These are phyloP conservation scores for Salix arbutifolia DNA, from an alignment of 345 rosid genomes.

Conservation along the genomic window DNA sequence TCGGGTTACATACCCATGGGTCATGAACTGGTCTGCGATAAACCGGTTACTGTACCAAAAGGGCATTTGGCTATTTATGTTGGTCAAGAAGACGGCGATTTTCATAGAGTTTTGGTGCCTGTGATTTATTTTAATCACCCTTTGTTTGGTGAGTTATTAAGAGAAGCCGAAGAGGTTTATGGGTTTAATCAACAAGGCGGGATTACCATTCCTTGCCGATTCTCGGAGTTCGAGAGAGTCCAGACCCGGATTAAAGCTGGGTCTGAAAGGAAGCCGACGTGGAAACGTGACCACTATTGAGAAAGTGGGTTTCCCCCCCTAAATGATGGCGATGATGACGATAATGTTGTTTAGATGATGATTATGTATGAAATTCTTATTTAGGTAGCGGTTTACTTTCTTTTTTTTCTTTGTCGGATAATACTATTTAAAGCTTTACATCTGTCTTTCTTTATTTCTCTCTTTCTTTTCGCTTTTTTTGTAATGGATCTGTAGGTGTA, in stretches of 20 bases:
- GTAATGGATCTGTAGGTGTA: conserved; percentile 14
- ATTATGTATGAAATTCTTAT: neutral
- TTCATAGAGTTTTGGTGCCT: conserved; percentile 72
- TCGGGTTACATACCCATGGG: conserved; percentile 42
- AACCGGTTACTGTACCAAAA: conserved; percentile 49
- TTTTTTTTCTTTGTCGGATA: neutral
- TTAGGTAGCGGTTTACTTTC: neutral
- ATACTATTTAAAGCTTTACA: no score
- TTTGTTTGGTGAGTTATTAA: conserved; percentile 67
- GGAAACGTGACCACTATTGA: conserved; percentile 32
- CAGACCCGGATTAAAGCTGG: conserved; percentile 62
- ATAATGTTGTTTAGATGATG: conserved; percentile 8
- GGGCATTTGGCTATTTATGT: conserved; percentile 83
- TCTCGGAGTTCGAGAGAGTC: conserved; percentile 77
- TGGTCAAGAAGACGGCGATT: conserved; percentile 70
- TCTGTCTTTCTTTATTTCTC: neutral
- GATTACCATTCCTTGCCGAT: conserved; percentile 81
- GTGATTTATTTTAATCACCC: conserved; percentile 92
- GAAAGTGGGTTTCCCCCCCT: neutral
- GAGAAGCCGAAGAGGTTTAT: conserved; percentile 71
- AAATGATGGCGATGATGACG: conserved; percentile 25
- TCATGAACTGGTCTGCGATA: conserved; percentile 19
- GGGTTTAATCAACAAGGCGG: conserved; percentile 84
- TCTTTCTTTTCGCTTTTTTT: neutral
- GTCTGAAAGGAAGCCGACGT: conserved; percentile 35